Base-by-base conservation (phyloP, 345 rosid genomes). In the Hibiscus mutabilis region DNA sequence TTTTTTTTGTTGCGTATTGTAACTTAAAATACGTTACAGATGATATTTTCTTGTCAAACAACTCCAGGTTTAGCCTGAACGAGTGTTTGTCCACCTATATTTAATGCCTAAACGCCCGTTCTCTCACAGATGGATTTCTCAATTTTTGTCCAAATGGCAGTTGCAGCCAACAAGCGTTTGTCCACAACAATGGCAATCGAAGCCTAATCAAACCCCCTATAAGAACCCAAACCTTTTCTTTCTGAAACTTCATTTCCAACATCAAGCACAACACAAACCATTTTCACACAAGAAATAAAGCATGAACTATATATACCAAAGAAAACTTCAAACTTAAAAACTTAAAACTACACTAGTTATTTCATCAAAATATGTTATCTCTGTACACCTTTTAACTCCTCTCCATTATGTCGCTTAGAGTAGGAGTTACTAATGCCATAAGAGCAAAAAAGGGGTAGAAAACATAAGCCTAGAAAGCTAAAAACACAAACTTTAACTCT, bases 331-430 rank as follows among this genome's bases (percentile, higher is more conserved):
- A 25, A 25, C 27, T 25, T 25, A 25, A 29, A 73, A 66, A 12
- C 19, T n/a, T 12, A 12, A 72, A 65, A 66, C 77, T 78, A 76
- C 12, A 62, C 75, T 78, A 82, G 68, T 60, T 74, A 78, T 78
- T 74, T 77, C 80, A 75, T 79, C 70, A 71, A 78, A 71, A 70
- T 79, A 69, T 59, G 63, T 73, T 61, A 72, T 66, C 70, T 85
- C 79, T 85, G 79, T 85, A 83, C 86, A 83, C 49, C 75, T 74
- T 70, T 67, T 55, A 19, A 60, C 31, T 70, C 69, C 68, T 70
- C 79, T 65, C 65, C 12, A 62, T 66, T 22, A 21, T 68, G 22
- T 62, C 60, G 59, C 10, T 55, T 27, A 31, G 74, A 74, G 58
- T 5, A 51, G 24, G 71, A 57, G 33, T 24, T 27, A 51, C 59